Base-by-base conservation (phyloP, 352 stramenopile species). In the Poterioochromonas sp. region DNA sequence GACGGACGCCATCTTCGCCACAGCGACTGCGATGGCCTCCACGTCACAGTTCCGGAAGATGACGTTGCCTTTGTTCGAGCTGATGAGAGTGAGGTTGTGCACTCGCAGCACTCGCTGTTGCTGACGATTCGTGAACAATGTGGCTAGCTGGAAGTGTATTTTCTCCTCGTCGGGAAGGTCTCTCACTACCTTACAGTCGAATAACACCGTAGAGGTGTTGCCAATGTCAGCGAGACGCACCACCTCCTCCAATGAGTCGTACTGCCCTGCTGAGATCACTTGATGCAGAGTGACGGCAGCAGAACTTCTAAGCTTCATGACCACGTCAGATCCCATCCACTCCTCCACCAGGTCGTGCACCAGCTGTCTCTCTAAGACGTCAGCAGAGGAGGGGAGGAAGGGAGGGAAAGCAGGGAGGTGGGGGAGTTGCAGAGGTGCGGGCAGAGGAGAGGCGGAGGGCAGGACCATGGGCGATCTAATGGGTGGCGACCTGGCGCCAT, bases 21-120 rank as follows among this genome's bases (percentile, higher is more conserved):
- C 5, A 18, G 11, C 11, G 8, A 11, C 65, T 11, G 32, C 32
- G 39, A 74, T 32, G 22, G 65, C 65, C 32, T 74, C 65, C 2
- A 74, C 32, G 32, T 74, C 65, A 35, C 37, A 15, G 32, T 76
- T 63, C 20, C 69, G 12, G 32, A 63, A 76, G 12, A 76, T 62
- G 39, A 44, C 37, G 11, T 5, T 12, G 3, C 12, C 8, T 29
- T 76, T 63, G 5, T 37, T 41, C 8, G 69, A 69, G 3, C 12
- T 29, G 29, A 39, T 18, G 1, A 64, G 2, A 5, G 41, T 37
- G 3, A 76, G 3, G 32, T 63, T 76, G n/a, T 64, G 69, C 18
- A 76, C 69, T 5, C 69, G 69, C 2, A 76, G 5, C 8, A 54
- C 22, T 8, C 69, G 69, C 39, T 64, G 43, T 8, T 5, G 26